These are phyloP conservation scores for Ilyonectria mors-panacis DNA, from an alignment of 2,329 filamentous ascomycete genomes.

Conservation along the genomic window DNA sequence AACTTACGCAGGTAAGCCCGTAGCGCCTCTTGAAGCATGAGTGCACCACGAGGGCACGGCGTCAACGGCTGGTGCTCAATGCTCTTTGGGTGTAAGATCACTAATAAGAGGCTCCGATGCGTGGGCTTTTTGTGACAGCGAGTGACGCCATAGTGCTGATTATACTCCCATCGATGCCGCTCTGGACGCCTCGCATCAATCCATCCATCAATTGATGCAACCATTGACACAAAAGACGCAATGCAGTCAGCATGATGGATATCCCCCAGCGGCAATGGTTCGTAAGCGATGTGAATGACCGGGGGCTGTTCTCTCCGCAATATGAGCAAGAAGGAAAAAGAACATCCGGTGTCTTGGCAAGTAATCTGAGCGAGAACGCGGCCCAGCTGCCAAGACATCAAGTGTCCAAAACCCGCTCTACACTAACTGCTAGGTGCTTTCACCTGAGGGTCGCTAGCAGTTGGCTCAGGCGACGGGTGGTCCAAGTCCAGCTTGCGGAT, in stretches of 20 bases:
- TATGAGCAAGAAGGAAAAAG: not conserved
- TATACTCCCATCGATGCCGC: not conserved
- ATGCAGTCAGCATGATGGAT: too few relatives aligned
- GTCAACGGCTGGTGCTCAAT: too few relatives aligned
- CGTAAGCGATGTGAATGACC: not conserved
- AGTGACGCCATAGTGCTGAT: not conserved
- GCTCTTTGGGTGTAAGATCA: too few relatives aligned
- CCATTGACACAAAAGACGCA: not conserved
- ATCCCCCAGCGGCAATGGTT: too few relatives aligned
- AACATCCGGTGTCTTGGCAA: not conserved
- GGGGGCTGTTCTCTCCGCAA: not conserved
- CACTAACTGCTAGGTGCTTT: not conserved
- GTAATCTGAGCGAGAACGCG: not conserved
- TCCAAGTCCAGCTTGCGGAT: not conserved
- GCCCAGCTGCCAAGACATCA: not conserved
- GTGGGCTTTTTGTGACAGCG: not conserved
- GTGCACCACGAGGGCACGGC: not conserved
- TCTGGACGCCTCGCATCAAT: not conserved
- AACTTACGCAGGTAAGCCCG: not conserved
- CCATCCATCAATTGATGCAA: not conserved
- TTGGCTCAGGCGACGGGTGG: not conserved
- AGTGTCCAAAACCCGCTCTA: not conserved
- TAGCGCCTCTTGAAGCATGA: not conserved
- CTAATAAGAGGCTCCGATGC: too few relatives aligned
- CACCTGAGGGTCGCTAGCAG: not conserved